Base-by-base conservation (phyloP, 257 asterid genomes). In the Linaria vulgaris region DNA sequence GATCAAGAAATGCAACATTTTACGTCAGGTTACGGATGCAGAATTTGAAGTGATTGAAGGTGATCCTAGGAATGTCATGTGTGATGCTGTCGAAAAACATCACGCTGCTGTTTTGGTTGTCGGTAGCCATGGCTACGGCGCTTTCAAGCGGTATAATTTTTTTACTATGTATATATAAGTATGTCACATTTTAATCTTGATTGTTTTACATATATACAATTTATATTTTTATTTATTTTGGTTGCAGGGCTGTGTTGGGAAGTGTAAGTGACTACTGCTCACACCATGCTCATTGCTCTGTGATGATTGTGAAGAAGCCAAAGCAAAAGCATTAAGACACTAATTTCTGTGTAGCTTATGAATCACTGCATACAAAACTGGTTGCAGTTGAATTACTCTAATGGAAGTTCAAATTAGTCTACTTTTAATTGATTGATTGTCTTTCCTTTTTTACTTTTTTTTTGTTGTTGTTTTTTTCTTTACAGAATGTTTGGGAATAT, bases 61-160 rank as follows among this genome's bases (percentile, higher is more conserved):
- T 14, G 94, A 85, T 83, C 75, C 90, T 24, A 71, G 90, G 71
- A 83, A 75, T 62, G 90, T 83, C 56, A 83, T 85, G 16, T 85
- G 90, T 38, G 94, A 85, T 52, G 83, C 85, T 57, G 94, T 82
- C 25, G 90, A 85, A 43, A 83, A 69, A 64, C 78, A 85, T 57
- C 82, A 78, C 30, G 94, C 94, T 45, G 74, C 90, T 39, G 48
- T 83, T 9, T 68, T 85, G 63, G 94, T 85, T 37, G 72, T 85
- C 27, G 90, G 94, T 19, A 83, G 87, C 56, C 94, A 85, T 76
- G 94, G 87, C 27, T 85, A 85, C 69, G 90, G 94, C 72, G 85
- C 82, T 50, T 74, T 83, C 12, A 85, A 82, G 78, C 76, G 94
- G 94, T 85, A 76, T 8, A 2, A 37, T 41, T 31, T 43, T 1